Percentiles rank a stretch among this genome's conserved stretches.
Conservation (phyloP, 2,329 filamentous ascomycete species). For the Hawksworthiomyces lignivorus region DNA sequence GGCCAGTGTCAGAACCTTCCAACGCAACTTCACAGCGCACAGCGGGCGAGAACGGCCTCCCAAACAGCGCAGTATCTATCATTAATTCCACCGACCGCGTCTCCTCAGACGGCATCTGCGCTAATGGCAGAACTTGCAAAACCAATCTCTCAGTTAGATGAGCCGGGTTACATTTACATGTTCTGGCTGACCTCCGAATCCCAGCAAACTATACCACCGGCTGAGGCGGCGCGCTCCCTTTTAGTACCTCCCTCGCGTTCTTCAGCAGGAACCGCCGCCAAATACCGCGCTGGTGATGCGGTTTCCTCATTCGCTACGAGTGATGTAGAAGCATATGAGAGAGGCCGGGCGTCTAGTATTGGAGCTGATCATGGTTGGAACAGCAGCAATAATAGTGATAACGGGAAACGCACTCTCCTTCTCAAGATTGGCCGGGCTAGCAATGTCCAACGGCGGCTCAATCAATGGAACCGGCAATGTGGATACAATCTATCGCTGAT, state of each 20-base stretch:
- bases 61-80: conserved; percentile 45
- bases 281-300: conserved; percentile 47
- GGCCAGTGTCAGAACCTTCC: conserved; percentile 16
- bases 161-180: conserved; percentile 94
- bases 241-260: conserved; percentile 40
- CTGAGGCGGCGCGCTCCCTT: conserved; percentile 52
- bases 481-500: conserved; percentile 82
- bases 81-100: conserved; percentile 61
- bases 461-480: conserved; percentile 91
- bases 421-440: conserved; percentile 60
- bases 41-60: conserved; percentile 20
- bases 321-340: too few species aligned
- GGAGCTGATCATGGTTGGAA: too few species aligned
- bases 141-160: conserved; percentile 65
- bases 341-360: too few species aligned
- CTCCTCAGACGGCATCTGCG: conserved; percentile 59
- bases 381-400: conserved; percentile 16
- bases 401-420: conserved; percentile 26
- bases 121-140: conserved; percentile 71
- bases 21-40: conserved; percentile 12
- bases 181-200: conserved; percentile 83
- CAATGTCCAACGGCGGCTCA: conserved; percentile 85
- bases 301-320: conserved; percentile 40
- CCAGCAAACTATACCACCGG: conserved; percentile 44
- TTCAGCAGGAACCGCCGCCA: conserved; percentile 23